Evolutionary conservation across 257 asterid species (phyloP).

Genomic region (Solanum boliviense): DNA sequence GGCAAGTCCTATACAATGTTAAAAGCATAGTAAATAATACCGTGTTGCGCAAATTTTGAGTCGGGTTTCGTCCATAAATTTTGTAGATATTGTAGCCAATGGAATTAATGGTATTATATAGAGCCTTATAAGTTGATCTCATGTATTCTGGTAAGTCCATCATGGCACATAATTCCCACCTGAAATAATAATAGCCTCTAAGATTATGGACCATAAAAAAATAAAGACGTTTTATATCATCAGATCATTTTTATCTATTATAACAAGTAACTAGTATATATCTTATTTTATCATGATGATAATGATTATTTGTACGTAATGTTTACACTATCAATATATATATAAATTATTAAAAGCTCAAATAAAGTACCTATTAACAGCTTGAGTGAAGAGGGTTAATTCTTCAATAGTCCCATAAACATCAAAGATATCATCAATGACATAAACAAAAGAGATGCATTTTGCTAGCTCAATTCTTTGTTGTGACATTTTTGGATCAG

Average conservation of each 20-base stretch:
- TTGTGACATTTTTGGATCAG: constrained; percentile 9
- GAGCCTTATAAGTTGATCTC: constrained; percentile 34
- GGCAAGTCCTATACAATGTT: background rate
- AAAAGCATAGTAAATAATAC: background rate
- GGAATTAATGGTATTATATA: constrained; percentile 28
- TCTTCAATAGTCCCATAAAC: constrained; percentile 18
- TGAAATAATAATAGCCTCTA: background rate
- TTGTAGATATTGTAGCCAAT: constrained; percentile 5
- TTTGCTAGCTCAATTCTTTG: constrained; percentile 18
- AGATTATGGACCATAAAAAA: background rate
- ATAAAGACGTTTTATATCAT: no score
- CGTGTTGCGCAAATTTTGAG: background rate
- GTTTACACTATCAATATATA: background rate
- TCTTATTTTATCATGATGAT: no score
- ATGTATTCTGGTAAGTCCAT: constrained; percentile 32
- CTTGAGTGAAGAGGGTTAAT: constrained; percentile 12
- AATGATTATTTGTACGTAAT: no score
- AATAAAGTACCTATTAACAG: background rate
- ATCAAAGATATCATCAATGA: constrained; percentile 30
- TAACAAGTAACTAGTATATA: no score
- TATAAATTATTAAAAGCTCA: background rate
- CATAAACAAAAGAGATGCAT: constrained; percentile 13
- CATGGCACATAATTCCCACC: constrained; percentile 32
- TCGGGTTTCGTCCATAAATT: constrained; percentile 28
- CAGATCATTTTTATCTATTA: no score